Base-by-base conservation (phyloP, 2,329 filamentous ascomycete genomes). In the Aspergillus piperis region DNA sequence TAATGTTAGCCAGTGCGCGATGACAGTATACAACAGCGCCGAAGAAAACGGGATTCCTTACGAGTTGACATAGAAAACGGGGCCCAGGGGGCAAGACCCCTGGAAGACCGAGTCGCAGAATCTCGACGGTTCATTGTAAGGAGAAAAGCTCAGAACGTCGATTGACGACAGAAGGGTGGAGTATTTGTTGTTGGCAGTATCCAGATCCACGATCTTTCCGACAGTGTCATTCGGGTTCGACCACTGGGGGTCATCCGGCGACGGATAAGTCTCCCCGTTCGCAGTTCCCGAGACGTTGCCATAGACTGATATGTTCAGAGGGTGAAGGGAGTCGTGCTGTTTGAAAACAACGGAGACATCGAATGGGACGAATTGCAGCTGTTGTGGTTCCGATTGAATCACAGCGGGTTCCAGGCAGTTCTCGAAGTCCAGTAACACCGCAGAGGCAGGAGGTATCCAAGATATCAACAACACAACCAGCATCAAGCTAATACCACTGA, bases 241-340 rank as follows among this genome's bases (percentile, higher is more conserved):
- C 90, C 92, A 91, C 50, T 81, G 78, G 0, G 85, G 75, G 71
- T 86, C 83, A 67, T 83, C 75, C 17, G 83, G 76, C 0, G 84
- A 69, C 36, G 91, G 92, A 56, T 92, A 84, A 2, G 80, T 78
- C 11, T 63, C 62, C 25, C 62, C 61, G 58, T 77, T 71, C 2
- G 84, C 82, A 54, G 88, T 86, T 50, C 95, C 95, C 8, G 89
- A 90, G 30, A 98, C 92, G 76, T 98, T 97, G 54, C 93, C 94
- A 80, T 92, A 98, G 50, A 96, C 84, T 1, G 88, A 95, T 58
- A 97, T 80, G 64, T 85, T 87, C 52, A 99, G 82, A 42, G 83
- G 85, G 71, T 93, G 86, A 54, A 79, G 82, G 4, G 84, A 74
- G 64, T 84, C 78, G 13, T 79, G 75, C 27, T 84, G 82, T 68